Percentiles rank a stretch among this genome's conserved stretches.
These are phyloP conservation scores for Chaetomidium leptoderma DNA, from an alignment of 495 filamentous ascomycete species.

Conservation along the genomic window DNA sequence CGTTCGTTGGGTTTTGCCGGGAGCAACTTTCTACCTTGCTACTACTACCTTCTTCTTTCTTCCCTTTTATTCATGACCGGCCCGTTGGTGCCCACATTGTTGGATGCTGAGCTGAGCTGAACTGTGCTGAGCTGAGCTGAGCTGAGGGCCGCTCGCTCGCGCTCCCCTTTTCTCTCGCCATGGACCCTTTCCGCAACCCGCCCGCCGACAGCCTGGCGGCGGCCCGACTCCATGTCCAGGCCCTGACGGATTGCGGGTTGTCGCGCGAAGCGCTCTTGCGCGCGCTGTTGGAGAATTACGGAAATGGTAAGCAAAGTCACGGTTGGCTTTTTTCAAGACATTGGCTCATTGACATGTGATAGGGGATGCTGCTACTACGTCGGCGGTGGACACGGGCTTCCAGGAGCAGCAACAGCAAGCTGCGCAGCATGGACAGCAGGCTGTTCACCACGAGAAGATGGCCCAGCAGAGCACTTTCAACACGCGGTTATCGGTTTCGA, in stretches of 20 bases:
- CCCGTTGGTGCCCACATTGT: conserved; percentile 21
- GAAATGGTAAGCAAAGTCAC: conserved; percentile 15
- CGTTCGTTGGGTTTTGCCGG: conserved; percentile 1
- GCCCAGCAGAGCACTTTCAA: conserved; percentile 12
- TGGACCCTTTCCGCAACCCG: conserved; percentile 44
- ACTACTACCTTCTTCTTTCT: neutral
- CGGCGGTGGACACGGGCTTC: conserved; percentile 14
- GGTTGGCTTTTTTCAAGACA: neutral
- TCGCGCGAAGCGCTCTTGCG: conserved; percentile 32
- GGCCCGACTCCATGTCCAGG: conserved; percentile 33
- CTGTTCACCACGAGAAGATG: conserved; percentile 11
- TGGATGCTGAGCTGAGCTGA: conserved; percentile 8
- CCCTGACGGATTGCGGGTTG: conserved; percentile 30
- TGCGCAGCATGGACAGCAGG: conserved; percentile 18
- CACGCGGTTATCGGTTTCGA: conserved; percentile 34
- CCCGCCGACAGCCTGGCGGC: conserved; percentile 31
- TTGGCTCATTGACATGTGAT: neutral
- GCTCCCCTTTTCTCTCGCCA: conserved; percentile 3
- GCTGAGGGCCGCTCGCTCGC: neutral
- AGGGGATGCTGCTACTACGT: neutral
- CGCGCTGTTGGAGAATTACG: conserved; percentile 30
- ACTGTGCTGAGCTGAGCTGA: conserved; percentile 12
- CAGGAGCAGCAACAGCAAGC: conserved; percentile 18
- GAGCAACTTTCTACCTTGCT: neutral
- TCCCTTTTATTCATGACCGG: conserved; percentile 16